Conservation (phyloP, 2,329 filamentous ascomycete species). For the Alternaria infectoria region DNA sequence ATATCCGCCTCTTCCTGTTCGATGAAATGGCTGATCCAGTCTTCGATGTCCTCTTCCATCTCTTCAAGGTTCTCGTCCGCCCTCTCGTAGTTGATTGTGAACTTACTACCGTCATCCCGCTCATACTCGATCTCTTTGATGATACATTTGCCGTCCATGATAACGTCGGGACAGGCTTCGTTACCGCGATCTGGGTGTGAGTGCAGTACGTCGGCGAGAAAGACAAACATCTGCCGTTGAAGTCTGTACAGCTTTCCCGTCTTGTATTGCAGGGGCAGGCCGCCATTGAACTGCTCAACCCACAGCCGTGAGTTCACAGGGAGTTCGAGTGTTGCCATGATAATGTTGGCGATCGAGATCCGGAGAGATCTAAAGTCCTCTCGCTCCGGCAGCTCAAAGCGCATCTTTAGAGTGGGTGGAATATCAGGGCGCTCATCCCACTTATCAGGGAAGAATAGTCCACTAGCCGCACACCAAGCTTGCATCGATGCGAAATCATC, state of each 20-base stretch:
- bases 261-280: background rate
- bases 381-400: background rate
- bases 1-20: background rate
- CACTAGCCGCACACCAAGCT: background rate
- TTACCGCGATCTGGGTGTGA: background rate
- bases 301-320: background rate
- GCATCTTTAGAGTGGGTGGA: background rate
- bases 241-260: background rate
- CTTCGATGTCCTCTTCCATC: background rate
- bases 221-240: background rate
- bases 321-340: background rate
- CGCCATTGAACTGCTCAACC: background rate
- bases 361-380: background rate
- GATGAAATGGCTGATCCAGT: background rate
- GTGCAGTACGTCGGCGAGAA: background rate
- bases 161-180: background rate
- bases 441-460: background rate
- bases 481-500: background rate
- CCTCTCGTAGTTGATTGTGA: background rate
- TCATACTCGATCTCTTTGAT: background rate
- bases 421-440: background rate
- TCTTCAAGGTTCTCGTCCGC: background rate
- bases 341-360: background rate
- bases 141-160: background rate
- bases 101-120: background rate